phyloP scores from a whole-genome alignment of 768 basidiomycete species.

The Xerocomellus amylosporus region DNA sequence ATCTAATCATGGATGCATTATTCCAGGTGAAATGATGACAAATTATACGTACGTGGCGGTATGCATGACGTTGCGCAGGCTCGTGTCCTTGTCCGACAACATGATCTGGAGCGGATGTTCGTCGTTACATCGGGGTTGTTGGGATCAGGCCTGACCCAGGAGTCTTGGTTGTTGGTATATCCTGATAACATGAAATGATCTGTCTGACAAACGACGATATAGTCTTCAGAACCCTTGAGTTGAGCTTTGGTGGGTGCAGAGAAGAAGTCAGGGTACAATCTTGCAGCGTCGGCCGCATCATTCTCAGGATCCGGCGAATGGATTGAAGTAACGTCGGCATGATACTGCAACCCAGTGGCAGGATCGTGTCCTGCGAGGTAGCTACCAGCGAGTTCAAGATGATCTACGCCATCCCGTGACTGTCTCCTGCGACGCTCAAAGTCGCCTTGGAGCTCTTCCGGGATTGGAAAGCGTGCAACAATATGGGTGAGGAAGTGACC shows the following conservation, averaged over 20 bases:
- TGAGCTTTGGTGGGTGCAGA: slow-evolving; percentile 12
- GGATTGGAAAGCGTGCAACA: slow-evolving; percentile 6
- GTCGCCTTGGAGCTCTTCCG: no score
- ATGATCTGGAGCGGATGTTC: slow-evolving; percentile 11
- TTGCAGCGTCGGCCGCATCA: slow-evolving; percentile 13
- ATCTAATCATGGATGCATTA: neutral
- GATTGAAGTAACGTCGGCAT: slow-evolving; percentile 11
- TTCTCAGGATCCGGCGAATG: slow-evolving; percentile 9
- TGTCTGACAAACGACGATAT: slow-evolving; percentile 7
- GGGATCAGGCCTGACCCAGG: neutral
- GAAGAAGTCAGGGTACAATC: slow-evolving; percentile 17
- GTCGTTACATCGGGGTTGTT: slow-evolving; percentile 6
- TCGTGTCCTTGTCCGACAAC: slow-evolving; percentile 5
- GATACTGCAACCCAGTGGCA: neutral
- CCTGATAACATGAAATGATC: neutral
- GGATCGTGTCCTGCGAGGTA: slow-evolving; percentile 10
- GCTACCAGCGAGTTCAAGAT: neutral
- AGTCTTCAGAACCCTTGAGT: slow-evolving; percentile 2
- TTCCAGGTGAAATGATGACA: neutral
- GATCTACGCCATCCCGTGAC: no score
- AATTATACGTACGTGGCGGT: slow-evolving; percentile 2
- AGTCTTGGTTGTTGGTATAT: neutral
- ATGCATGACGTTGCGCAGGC: slow-evolving; percentile 9
- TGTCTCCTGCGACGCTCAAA: no score
- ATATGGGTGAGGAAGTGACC: slow-evolving; percentile 17